These are phyloP conservation scores for Phialophora chinensis DNA, from an alignment of 2,329 filamentous ascomycete genomes.

Conservation along the genomic window DNA sequence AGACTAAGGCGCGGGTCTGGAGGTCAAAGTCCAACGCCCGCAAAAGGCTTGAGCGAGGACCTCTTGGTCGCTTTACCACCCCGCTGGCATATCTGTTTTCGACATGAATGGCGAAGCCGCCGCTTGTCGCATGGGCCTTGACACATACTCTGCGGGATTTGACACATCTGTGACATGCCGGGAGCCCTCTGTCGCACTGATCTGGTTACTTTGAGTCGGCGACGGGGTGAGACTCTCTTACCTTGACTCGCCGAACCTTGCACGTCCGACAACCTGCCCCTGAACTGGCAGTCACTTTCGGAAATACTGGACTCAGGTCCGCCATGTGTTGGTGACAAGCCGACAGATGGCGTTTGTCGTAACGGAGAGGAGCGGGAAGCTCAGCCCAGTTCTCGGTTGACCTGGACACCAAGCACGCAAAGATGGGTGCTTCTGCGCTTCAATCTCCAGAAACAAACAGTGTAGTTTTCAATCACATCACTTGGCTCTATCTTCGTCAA, in stretches of 20 bases:
- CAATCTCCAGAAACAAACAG: neutral
- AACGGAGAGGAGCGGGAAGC: neutral
- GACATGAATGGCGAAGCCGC: slow-evolving; percentile 36
- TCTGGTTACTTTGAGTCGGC: neutral
- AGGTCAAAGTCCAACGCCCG: slow-evolving; percentile 37
- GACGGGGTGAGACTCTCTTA: slow-evolving; percentile 16
- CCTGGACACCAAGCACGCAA: neutral
- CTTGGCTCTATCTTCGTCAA: neutral
- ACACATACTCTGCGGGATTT: slow-evolving; percentile 41
- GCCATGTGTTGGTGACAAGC: neutral
- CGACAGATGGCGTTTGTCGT: neutral
- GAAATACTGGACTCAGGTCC: neutral
- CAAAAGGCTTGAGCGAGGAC: slow-evolving; percentile 41
- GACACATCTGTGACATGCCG: slow-evolving; percentile 40
- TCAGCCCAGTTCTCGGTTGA: neutral
- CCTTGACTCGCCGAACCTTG: slow-evolving; percentile 42
- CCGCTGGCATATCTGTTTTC: slow-evolving; percentile 44
- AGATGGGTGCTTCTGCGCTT: neutral
- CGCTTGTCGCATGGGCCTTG: slow-evolving; percentile 13
- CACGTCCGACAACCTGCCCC: slow-evolving; percentile 41
- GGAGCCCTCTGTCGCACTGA: slow-evolving; percentile 41
- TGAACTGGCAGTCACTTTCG: neutral
- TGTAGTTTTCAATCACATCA: neutral
- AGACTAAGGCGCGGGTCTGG: slow-evolving; percentile 39
- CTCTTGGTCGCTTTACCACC: slow-evolving; percentile 43